These are phyloP conservation scores for Globisporangium camurandrum DNA, from an alignment of 352 stramenopile genomes.

Conservation along the genomic window DNA sequence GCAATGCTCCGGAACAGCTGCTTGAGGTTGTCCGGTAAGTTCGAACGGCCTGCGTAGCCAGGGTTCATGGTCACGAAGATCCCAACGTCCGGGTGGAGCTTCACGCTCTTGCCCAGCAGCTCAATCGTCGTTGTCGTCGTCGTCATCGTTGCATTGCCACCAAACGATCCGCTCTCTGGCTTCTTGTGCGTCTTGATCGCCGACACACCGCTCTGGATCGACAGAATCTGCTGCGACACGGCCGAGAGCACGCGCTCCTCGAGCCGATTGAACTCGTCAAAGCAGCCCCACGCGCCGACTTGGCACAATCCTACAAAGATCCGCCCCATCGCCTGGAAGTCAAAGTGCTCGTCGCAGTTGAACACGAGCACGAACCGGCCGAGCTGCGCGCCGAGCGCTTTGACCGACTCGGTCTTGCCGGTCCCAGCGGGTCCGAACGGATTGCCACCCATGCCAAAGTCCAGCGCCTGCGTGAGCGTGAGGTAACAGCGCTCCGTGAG, in stretches of 20 bases:
- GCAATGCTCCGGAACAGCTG: slow-evolving; percentile 99
- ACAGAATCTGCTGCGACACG: slow-evolving; percentile 99
- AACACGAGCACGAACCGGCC: slow-evolving; percentile 99
- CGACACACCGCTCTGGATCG: slow-evolving; percentile 97
- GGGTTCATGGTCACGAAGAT: slow-evolving; percentile 99
- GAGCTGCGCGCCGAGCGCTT: slow-evolving; percentile 97
- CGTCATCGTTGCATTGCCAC: slow-evolving; percentile 12
- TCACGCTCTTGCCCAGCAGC: slow-evolving; percentile 93
- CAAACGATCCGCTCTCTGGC: slow-evolving; percentile 8
- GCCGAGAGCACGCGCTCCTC: slow-evolving; percentile 99
- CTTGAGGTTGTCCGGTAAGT: slow-evolving; percentile 98
- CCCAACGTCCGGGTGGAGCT: slow-evolving; percentile 95
- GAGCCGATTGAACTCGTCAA: slow-evolving; percentile 99
- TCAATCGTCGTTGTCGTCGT: slow-evolving; percentile 77
- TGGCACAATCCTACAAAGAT: slow-evolving; percentile 99
- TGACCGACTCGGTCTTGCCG: slow-evolving; percentile 99
- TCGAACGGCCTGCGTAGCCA: slow-evolving; percentile 97
- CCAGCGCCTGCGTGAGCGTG: slow-evolving; percentile 98
- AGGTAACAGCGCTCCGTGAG: slow-evolving; percentile 99
- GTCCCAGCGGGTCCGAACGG: slow-evolving; percentile 99
- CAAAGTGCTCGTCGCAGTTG: slow-evolving; percentile 99
- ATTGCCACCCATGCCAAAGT: slow-evolving; percentile 98
- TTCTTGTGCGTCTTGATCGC: slow-evolving; percentile 64
- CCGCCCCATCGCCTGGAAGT: slow-evolving; percentile 99
- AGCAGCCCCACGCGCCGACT: slow-evolving; percentile 99